Percentiles rank a stretch among this genome's conserved stretches.
Evolutionary conservation across 495 filamentous ascomycete genomes (phyloP).

Genomic region (Neurospora intermedia): DNA sequence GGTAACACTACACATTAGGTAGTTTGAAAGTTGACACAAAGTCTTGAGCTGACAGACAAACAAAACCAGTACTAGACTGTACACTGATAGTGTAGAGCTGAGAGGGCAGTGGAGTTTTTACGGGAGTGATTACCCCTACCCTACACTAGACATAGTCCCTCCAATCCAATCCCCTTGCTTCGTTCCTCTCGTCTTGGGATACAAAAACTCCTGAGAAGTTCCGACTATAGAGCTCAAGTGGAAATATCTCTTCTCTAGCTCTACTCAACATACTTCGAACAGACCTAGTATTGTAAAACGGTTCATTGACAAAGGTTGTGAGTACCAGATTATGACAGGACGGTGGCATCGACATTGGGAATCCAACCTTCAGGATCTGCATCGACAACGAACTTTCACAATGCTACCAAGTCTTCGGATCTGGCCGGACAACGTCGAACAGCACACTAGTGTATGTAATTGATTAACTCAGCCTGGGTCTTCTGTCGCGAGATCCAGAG

Average conservation of each 20-base stretch:
- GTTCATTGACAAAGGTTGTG: not conserved
- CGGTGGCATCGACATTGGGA: not conserved
- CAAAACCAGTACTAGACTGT: no score
- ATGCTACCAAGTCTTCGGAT: not conserved
- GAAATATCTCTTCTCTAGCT: not conserved
- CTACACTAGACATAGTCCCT: not conserved
- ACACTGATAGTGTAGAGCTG: not conserved
- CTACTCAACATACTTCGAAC: not conserved
- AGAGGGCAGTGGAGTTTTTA: not conserved
- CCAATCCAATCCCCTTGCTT: not conserved
- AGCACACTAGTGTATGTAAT: not conserved
- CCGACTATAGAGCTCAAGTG: not conserved
- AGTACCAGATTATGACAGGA: not conserved
- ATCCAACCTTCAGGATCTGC: not conserved
- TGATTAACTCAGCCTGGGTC: not conserved
- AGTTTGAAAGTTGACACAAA: no score
- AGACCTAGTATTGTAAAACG: not conserved
- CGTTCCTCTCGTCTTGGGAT: not conserved
- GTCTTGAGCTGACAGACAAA: no score
- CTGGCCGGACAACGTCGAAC: not conserved
- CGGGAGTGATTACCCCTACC: not conserved
- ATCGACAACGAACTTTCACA: not conserved
- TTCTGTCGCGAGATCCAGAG: not conserved
- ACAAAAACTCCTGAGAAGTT: not conserved
- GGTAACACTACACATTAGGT: no score